Base-by-base conservation (phyloP, 352 stramenopile species). In the Globisporangium nagaii region DNA sequence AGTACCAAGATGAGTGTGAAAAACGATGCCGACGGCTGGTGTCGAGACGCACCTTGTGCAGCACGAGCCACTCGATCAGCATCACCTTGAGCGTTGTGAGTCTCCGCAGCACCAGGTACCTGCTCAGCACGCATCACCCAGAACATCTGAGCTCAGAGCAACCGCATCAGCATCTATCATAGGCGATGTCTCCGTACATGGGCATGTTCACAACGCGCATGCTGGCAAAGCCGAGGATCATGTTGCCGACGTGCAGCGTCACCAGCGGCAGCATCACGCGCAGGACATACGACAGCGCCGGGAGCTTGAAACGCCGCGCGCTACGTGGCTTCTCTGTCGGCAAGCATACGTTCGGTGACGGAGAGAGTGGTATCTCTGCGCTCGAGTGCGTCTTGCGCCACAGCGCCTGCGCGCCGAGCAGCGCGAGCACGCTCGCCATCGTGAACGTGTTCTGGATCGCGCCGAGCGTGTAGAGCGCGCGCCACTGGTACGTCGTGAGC, bases 81-180 rank as follows among this genome's bases (percentile, higher is more conserved):
- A 90, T 71, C 49, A 90, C 78, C 28, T 84, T 88, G 66, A 90
- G 62, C 11, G 79, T 90, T 11, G 76, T 88, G 45, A 90, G 66
- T 9, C 79, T 68, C 20, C 79, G 76, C 42, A 90, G 62, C 48
- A 90, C 79, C 37, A 83, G 53, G 35, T 80, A 83, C 70, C 73
- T 83, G 47, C 5, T 49, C 27, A 49, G 7, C 17, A 24, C 5
- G 6, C 19, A 17, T 24, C 15, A 48, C 17, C 4, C 8, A 24
- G 2, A 24, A 6, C 24, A 34, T 15, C 15, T 17, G 11, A 41
- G 36, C n/a, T 17, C 25, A 35, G 11, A 27, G 9, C 4, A 42
- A 22, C 35, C 7, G 35, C 25, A 4, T 8, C n/a, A 10, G 20
- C 12, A 42, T 47, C 27, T 34, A 40, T 40, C 6, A 13, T 17